Conservation (phyloP, 2,329 filamentous ascomycete species). For the Plectosphaerella plurivora region DNA sequence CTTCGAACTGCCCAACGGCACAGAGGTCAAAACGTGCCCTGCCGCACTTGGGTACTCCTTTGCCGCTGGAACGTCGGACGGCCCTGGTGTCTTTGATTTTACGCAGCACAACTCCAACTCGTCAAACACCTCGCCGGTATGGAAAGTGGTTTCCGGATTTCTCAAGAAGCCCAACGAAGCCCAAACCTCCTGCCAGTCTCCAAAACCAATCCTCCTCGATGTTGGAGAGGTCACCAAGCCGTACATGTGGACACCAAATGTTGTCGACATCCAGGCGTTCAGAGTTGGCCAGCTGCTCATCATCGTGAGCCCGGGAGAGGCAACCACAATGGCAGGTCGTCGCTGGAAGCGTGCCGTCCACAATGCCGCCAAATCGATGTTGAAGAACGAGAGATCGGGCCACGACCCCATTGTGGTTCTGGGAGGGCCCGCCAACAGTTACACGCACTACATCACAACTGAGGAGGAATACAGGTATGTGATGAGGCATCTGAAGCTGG, state of each 20-base stretch:
- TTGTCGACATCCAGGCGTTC: constrained; percentile 80
- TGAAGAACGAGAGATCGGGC: constrained; percentile 31
- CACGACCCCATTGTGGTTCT: constrained; percentile 67
- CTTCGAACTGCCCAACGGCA: constrained; percentile 70
- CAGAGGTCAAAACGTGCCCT: constrained; percentile 68
- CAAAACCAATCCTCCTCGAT: constrained; percentile 82
- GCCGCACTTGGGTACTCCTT: constrained; percentile 87
- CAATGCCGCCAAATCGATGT: constrained; percentile 37
- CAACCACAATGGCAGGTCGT: constrained; percentile 85
- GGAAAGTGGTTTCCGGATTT: constrained; percentile 67
- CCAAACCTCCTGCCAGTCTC: constrained; percentile 71
- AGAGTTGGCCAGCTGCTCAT: constrained; percentile 81
- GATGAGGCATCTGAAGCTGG: background rate
- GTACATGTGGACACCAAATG: constrained; percentile 84
- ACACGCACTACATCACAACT: constrained; percentile 74
- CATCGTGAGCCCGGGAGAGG: constrained; percentile 81
- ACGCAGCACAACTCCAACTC: constrained; percentile 73
- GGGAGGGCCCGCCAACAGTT: constrained; percentile 83
- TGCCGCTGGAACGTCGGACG: constrained; percentile 84
- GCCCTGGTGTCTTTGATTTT: constrained; percentile 85
- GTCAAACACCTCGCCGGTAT: constrained; percentile 69
- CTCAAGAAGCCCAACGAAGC: constrained; percentile 64
- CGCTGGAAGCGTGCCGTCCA: constrained; percentile 74
- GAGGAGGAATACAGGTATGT: constrained; percentile 55
- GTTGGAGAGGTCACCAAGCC: constrained; percentile 72